Conservation (phyloP, 352 stramenopile species). For the Pythium grandisporangium region DNA sequence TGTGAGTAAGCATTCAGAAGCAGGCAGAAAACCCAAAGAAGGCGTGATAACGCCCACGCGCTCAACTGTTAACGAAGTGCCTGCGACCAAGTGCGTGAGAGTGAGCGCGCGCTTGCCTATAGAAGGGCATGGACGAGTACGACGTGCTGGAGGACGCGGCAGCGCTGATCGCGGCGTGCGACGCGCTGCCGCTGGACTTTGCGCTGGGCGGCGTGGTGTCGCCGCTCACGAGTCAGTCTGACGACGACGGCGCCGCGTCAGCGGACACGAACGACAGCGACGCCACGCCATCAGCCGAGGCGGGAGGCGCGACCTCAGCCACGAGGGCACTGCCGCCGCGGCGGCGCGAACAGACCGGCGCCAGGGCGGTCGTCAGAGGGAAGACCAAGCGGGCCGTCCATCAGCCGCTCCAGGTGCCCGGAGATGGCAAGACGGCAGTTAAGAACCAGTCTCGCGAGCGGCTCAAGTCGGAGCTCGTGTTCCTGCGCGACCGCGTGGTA, state of each 20-base stretch:
- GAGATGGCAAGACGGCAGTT: not conserved
- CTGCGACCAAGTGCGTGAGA: not conserved
- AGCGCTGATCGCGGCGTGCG: constrained; percentile 12
- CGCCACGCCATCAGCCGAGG: too few species aligned
- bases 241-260: not conserved
- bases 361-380: too few species aligned
- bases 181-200: constrained; percentile 11
- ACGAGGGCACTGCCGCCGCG: not conserved
- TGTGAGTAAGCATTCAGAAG: too few species aligned
- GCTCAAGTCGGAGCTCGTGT: constrained; percentile 34
- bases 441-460: constrained; percentile 36
- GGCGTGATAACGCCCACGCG: not conserved
- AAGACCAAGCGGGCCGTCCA: too few species aligned
- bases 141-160: constrained; percentile 10
- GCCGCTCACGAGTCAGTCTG: not conserved
- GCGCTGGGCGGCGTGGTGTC: not conserved
- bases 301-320: too few species aligned
- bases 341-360: not conserved
- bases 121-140: constrained; percentile 7
- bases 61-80: not conserved
- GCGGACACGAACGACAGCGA: too few species aligned
- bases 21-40: too few species aligned
- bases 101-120: too few species aligned
- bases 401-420: too few species aligned
- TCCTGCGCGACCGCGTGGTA: constrained; percentile 25